Conservation (phyloP, 768 basidiomycete species). For the Rhodocollybia butyracea region DNA sequence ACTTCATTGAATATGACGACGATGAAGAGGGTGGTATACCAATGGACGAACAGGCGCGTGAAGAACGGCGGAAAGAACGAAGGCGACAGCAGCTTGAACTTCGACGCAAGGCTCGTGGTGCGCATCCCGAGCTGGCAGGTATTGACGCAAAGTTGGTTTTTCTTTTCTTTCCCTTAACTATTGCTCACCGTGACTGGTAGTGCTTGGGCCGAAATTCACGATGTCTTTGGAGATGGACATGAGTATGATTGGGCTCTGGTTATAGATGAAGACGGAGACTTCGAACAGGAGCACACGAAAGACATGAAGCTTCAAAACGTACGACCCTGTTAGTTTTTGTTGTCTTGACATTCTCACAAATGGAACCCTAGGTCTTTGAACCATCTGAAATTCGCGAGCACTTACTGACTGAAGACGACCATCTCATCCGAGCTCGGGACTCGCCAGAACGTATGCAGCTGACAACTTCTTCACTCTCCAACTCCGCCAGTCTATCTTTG, state of each 20-base stretch:
- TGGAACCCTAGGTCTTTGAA: conserved; percentile 78
- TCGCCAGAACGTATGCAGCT: conserved; percentile 96
- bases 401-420: conserved; percentile 90
- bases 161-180: background rate
- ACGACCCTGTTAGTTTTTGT: conserved; percentile 15
- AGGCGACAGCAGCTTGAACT: conserved; percentile 67
- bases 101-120: conserved; percentile 58
- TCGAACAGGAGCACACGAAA: conserved; percentile 49
- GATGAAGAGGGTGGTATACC: conserved; percentile 69
- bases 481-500: conserved; percentile 54
- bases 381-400: conserved; percentile 92
- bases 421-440: conserved; percentile 85
- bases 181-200: conserved; percentile 35
- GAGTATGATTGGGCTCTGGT: conserved; percentile 95
- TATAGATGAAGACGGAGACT: conserved; percentile 67
- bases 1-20: conserved; percentile 81
- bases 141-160: conserved; percentile 77
- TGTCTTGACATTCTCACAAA: conserved; percentile 12
- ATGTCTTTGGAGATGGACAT: conserved; percentile 94
- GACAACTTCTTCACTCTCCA: conserved; percentile 78
- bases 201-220: conserved; percentile 93
- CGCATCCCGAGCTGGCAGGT: conserved; percentile 69
- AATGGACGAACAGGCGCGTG: conserved; percentile 74
- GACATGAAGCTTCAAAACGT: conserved; percentile 89
- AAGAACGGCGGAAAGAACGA: conserved; percentile 64